phyloP scores from a whole-genome alignment of 1,139 yeast genomes.

The Blastobotrys buckinghamii region DNA sequence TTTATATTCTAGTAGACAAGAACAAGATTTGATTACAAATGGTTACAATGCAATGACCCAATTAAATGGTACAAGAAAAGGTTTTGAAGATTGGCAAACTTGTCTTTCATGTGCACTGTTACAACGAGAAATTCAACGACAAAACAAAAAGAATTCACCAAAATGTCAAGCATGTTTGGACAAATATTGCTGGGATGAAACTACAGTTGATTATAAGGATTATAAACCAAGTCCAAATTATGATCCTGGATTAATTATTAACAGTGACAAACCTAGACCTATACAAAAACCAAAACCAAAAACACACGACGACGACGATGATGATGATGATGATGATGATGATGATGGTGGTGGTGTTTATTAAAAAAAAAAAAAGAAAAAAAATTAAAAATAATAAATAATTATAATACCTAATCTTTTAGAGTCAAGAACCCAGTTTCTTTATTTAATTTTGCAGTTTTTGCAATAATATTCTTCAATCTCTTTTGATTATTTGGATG shows the following conservation, averaged over 20 bases:
- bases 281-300: neutral
- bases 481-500: conserved; percentile 66
- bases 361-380: neutral
- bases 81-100: conserved; percentile 60
- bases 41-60: conserved; percentile 78
- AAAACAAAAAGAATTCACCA: conserved; percentile 53
- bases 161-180: conserved; percentile 71
- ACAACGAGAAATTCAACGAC: conserved; percentile 74
- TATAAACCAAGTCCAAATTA: conserved; percentile 1
- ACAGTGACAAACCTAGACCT: neutral
- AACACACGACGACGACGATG: neutral
- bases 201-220: neutral
- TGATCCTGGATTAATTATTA: neutral
- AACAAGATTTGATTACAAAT: conserved; percentile 58
- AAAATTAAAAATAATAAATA: neutral
- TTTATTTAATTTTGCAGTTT: conserved; percentile 59
- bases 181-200: conserved; percentile 63
- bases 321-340: conserved; percentile 5
- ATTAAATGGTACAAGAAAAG: conserved; percentile 64
- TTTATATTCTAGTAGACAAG: conserved; percentile 53
- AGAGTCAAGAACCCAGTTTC: conserved; percentile 47
- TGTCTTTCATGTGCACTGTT: conserved; percentile 89
- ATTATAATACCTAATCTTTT: conserved; percentile 27
- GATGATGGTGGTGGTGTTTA: neutral
- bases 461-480: conserved; percentile 62